These are phyloP conservation scores for Conticribra guillardii DNA, from an alignment of 108 stramenopile genomes.

Conservation along the genomic window DNA sequence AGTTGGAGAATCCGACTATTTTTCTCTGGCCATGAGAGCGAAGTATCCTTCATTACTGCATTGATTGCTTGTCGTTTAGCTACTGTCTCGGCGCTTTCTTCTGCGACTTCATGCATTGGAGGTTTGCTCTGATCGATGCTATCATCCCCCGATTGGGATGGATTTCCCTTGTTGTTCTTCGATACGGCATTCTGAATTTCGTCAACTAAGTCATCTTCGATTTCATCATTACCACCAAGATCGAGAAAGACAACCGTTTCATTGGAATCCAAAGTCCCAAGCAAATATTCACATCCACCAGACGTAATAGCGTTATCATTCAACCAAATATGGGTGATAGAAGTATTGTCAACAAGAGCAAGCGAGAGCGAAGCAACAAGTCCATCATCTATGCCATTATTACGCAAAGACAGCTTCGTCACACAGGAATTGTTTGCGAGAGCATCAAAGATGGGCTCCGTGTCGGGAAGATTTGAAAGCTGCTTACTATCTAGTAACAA, in stretches of 20 bases:
- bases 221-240: not conserved
- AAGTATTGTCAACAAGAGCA: not conserved
- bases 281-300: slow-evolving; percentile 4
- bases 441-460: not conserved
- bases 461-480: not conserved
- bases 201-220: not conserved
- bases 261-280: not conserved
- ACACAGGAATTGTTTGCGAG: not conserved
- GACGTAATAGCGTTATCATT: slow-evolving; percentile 7
- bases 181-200: not conserved
- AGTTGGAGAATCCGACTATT: too few relatives aligned
- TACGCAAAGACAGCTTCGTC: not conserved
- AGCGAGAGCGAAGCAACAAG: not conserved
- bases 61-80: too few relatives aligned
- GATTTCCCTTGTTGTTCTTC: too few relatives aligned
- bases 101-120: too few relatives aligned
- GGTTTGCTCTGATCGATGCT: too few relatives aligned
- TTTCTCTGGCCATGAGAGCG: too few relatives aligned
- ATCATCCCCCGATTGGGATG: too few relatives aligned
- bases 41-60: too few relatives aligned
- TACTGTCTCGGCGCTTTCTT: too few relatives aligned
- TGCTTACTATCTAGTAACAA: not conserved
- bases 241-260: slow-evolving; percentile 1
- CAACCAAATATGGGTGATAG: not conserved
- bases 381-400: not conserved